A percentile compares a stretch with the other conserved stretches of the same genome.
phyloP scores from a whole-genome alignment of 768 basidiomycete species.

The Royoungia palumana region DNA sequence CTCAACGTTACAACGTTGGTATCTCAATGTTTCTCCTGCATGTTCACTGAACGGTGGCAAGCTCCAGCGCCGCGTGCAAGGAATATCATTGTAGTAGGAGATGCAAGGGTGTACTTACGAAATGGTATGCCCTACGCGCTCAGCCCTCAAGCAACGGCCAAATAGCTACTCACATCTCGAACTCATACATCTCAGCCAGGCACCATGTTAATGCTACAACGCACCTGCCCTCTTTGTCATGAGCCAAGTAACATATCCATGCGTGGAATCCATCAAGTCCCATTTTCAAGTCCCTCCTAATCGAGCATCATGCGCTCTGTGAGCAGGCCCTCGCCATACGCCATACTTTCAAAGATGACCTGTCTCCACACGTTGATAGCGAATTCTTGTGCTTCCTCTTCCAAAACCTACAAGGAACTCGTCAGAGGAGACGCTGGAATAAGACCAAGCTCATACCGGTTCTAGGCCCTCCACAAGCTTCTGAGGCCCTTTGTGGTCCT shows the following conservation, averaged over 20 bases:
- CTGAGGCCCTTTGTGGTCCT: conserved; percentile 82
- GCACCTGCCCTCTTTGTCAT: conserved; percentile 52
- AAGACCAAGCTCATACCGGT: conserved; percentile 58
- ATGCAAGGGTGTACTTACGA: conserved; percentile 58
- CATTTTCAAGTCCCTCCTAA: conserved; percentile 28
- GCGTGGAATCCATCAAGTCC: conserved; percentile 17
- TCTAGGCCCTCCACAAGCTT: conserved; percentile 89
- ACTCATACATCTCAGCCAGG: conserved; percentile 41
- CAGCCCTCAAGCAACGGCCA: conserved; percentile 19
- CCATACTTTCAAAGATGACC: conserved; percentile 93
- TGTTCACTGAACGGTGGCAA: conserved; percentile 1
- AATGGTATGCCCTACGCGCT: conserved; percentile 24
- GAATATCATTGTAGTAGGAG: conserved; percentile 41
- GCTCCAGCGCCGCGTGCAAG: conserved; percentile 19
- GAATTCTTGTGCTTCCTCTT: conserved; percentile 85
- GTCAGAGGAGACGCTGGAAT: conserved; percentile 2
- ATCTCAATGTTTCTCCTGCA: background rate
- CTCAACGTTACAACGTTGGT: conserved; percentile 20
- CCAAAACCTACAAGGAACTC: conserved; percentile 62
- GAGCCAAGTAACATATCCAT: conserved; percentile 27
- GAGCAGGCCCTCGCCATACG: conserved; percentile 83
- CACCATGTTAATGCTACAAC: conserved; percentile 49
- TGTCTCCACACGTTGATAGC: conserved; percentile 84
- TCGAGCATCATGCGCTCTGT: conserved; percentile 85
- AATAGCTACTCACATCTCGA: conserved; percentile 25